Conservation (phyloP, 768 basidiomycete species). For the Tylopilus balloui region DNA sequence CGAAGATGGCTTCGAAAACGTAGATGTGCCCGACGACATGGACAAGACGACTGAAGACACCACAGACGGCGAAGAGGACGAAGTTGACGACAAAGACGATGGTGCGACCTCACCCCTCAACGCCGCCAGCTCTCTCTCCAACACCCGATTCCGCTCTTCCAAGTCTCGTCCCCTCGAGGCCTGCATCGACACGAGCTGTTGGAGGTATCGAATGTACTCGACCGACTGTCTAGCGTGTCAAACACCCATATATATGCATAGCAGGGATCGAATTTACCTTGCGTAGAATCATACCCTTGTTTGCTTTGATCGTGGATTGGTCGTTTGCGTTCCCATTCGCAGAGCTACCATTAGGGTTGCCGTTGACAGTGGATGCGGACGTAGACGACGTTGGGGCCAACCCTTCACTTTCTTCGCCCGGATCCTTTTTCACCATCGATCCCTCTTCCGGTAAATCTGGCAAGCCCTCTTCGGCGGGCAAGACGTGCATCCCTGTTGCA, state of each 20-base stretch:
- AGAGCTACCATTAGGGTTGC: background rate
- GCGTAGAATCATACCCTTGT: conserved; percentile 90
- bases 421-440: conserved; percentile 26
- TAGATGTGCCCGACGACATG: conserved; percentile 11
- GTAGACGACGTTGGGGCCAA: conserved; percentile 20
- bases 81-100: conserved; percentile 8
- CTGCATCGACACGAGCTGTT: conserved; percentile 79
- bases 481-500: conserved; percentile 22
- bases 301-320: conserved; percentile 68
- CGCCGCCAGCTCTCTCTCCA: conserved; percentile 29
- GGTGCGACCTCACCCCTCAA: conserved; percentile 16
- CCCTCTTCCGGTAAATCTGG: conserved; percentile 30
- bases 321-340: conserved; percentile 16
- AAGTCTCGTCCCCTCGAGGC: conserved; percentile 75
- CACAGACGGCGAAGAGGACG: conserved; percentile 19
- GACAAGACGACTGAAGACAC: conserved; percentile 17
- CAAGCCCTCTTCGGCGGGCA: conserved; percentile 23
- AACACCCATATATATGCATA: background rate
- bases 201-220: conserved; percentile 66
- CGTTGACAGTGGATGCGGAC: conserved; percentile 15
- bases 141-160: conserved; percentile 58
- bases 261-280: conserved; percentile 44
- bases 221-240: conserved; percentile 35
- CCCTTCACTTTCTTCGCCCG: conserved; percentile 27
- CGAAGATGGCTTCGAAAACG: conserved; percentile 11